Evolutionary conservation across 495 filamentous ascomycete genomes (phyloP).

Genomic region (Tirmania nivea): DNA sequence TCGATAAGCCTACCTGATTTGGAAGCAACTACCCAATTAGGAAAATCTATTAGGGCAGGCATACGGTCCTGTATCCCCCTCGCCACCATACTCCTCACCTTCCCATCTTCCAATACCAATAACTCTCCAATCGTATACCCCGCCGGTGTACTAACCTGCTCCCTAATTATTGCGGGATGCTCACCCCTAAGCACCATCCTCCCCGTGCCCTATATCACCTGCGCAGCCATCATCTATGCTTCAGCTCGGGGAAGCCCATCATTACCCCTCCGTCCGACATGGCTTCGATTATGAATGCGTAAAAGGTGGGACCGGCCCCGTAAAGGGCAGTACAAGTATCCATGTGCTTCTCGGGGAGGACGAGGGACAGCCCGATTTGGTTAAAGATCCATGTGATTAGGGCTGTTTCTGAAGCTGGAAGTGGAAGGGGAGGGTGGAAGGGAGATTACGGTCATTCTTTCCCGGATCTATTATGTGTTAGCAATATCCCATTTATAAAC

Average conservation of each 20-base stretch:
- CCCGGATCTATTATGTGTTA: slow-evolving; percentile 30
- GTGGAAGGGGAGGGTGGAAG: slow-evolving; percentile 34
- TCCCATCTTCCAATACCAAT: slow-evolving; percentile 53
- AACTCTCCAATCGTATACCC: slow-evolving; percentile 63
- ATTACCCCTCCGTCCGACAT: slow-evolving; percentile 60
- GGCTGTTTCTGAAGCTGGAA: slow-evolving; percentile 27
- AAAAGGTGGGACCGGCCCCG: slow-evolving; percentile 60
- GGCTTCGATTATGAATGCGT: slow-evolving; percentile 54
- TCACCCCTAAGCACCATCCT: slow-evolving; percentile 48
- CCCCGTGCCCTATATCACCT: slow-evolving; percentile 53
- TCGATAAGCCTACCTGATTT: too few species aligned
- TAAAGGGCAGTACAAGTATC: slow-evolving; percentile 54
- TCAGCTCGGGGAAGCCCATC: slow-evolving; percentile 56
- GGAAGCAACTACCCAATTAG: too few species aligned
- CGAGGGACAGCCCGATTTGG: slow-evolving; percentile 42
- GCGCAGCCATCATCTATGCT: slow-evolving; percentile 60
- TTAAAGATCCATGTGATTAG: slow-evolving; percentile 61
- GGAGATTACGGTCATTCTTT: slow-evolving; percentile 65
- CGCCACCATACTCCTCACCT: slow-evolving; percentile 44
- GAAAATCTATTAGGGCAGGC: too few species aligned
- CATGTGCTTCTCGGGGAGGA: slow-evolving; percentile 44
- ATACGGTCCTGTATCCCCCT: slow-evolving; percentile 58
- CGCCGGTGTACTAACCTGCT: slow-evolving; percentile 60
- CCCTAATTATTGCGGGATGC: slow-evolving; percentile 51
- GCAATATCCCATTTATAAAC: not conserved